Evolutionary conservation across 2,329 filamentous ascomycete species (phyloP), one percentile per base, ranked within the genome.

Genomic region (Orbilia javanica): DNA sequence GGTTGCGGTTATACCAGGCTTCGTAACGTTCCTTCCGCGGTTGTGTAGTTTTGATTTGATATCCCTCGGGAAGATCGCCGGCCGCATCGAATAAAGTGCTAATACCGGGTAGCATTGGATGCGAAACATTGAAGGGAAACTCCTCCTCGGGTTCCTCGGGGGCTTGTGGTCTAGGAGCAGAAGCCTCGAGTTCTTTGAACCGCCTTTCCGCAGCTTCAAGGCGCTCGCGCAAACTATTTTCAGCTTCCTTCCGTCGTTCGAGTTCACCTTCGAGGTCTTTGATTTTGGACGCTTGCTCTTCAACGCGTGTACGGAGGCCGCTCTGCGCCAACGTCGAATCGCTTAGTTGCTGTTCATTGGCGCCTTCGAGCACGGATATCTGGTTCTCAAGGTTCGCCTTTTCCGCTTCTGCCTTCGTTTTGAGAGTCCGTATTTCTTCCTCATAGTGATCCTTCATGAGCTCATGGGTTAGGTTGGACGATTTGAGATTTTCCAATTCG

Each of bases 21-120:
- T 66, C 46, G 46, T 66, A 66, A n/a, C 46, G 42, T n/a, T 66
- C 63, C 20, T 66, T 66, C 63, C 63, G 18, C 8, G 63, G 20
- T 39, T 66, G 63, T 10, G 27, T 13, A 5, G 42, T 69, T 36
- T 18, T 11, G 8, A 63, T 13, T 5, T 13, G 46, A 13, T 62
- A 29, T 10, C 25, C 39, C 20, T 36, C 29, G 0, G 66, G 66
- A n/a, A 70, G 34, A 4, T 62, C 53, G 8, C 53, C 66, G 7
- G 52, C 55, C 7, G 66, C 39, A 31, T 62, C 39, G 1, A 52
- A 4, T 50, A n/a, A n/a, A n/a, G n/a, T n/a, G n/a, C n/a, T n/a
- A n/a, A n/a, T n/a, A n/a, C n/a, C n/a, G 4, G 68, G 68, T 31
- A 71, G 1, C 42, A 52, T 39, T 1, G 68, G 68, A 22, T 64